These are phyloP conservation scores for Colletotrichum orbiculare DNA, from an alignment of 2,329 filamentous ascomycete genomes.

Conservation along the genomic window DNA sequence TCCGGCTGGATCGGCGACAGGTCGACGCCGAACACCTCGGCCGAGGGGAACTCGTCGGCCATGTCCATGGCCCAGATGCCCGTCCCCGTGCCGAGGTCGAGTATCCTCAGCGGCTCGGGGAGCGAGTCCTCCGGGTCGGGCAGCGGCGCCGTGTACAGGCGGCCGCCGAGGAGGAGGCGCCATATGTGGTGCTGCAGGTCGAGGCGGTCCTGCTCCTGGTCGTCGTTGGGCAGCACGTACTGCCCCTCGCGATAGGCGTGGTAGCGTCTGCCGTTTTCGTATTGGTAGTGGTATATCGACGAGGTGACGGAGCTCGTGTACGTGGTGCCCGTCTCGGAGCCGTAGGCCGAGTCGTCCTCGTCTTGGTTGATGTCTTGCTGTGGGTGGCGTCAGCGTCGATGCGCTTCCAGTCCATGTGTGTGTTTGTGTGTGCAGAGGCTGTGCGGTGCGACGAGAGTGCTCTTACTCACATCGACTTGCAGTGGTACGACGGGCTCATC, in stretches of 20 bases:
- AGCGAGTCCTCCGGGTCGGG: slow-evolving; percentile 43
- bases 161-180: slow-evolving; percentile 45
- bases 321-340: slow-evolving; percentile 44
- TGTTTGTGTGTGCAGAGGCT: background rate
- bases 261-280: slow-evolving; percentile 61
- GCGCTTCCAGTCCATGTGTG: background rate
- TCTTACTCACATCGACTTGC: slow-evolving; percentile 40
- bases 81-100: slow-evolving; percentile 70
- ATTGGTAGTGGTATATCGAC: slow-evolving; percentile 56
- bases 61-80: slow-evolving; percentile 64
- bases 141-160: slow-evolving; percentile 44
- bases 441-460: background rate
- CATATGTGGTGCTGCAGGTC: slow-evolving; percentile 53
- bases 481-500: slow-evolving; percentile 40
- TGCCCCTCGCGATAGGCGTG: slow-evolving; percentile 58
- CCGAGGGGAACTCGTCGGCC: slow-evolving; percentile 61
- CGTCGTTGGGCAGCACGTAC: slow-evolving; percentile 41
- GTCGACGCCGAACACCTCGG: slow-evolving; percentile 64
- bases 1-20: slow-evolving; percentile 68
- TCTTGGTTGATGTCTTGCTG: slow-evolving; percentile 32
- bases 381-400: slow-evolving; percentile 7
- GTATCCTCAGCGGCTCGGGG: slow-evolving; percentile 50
- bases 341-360: slow-evolving; percentile 48
- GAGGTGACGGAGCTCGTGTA: slow-evolving; percentile 52
- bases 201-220: slow-evolving; percentile 42